A percentile compares a stretch with the other conserved stretches of the same genome.
Evolutionary conservation across 805 yeast species (phyloP).

Genomic region (Maudiozyma turicensis): DNA sequence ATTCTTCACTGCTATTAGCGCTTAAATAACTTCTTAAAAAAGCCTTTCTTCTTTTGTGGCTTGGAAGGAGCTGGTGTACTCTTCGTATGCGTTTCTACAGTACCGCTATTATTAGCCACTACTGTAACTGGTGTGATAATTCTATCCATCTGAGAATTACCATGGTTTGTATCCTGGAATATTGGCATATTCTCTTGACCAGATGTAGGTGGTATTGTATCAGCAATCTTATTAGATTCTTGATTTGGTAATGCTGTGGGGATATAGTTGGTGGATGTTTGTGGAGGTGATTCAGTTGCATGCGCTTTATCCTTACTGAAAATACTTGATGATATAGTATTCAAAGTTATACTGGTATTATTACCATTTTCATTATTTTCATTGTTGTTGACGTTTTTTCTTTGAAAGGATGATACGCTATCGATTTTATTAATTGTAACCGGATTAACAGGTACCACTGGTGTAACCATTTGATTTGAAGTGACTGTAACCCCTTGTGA

Average conservation of each 20-base stretch:
- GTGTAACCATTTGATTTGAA: too few relatives aligned
- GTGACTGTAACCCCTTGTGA: conserved; percentile 15
- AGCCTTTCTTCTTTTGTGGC: conserved; percentile 3
- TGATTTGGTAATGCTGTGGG: neutral
- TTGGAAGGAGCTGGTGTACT: neutral
- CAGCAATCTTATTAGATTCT: neutral
- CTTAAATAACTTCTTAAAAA: conserved; percentile 7
- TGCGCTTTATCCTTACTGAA: conserved; percentile 4
- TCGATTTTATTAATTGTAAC: conserved; percentile 1
- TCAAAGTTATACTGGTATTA: conserved; percentile 1
- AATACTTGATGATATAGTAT: conserved; percentile 6
- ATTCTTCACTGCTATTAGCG: conserved; percentile 1
- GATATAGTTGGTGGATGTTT: neutral
- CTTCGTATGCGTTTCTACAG: neutral
- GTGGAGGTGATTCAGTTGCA: neutral
- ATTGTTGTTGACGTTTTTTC: neutral
- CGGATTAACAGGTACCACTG: too few relatives aligned
- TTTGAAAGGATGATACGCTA: conserved; percentile 10
- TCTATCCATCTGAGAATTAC: neutral
- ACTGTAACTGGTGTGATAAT: neutral
- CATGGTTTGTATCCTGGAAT: neutral
- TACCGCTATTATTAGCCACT: neutral
- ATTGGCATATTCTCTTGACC: neutral
- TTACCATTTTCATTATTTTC: neutral
- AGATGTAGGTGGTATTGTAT: neutral